Conservation (phyloP, 176 grass and related monocot genomes). For the Ananas comosus region DNA sequence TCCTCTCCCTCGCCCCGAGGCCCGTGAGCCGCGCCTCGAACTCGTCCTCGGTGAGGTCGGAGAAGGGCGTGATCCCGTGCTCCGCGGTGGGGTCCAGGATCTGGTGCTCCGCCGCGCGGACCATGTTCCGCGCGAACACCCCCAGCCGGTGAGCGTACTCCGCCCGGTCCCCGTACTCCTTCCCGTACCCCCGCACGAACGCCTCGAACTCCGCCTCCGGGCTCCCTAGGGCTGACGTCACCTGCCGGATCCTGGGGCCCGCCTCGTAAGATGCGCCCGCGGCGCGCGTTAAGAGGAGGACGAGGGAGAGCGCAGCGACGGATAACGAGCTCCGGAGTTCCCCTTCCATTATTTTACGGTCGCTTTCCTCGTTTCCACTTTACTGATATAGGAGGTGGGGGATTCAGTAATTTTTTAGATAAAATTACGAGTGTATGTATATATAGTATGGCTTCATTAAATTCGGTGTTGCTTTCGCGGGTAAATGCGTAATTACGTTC, state of each 20-base stretch:
- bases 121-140: conserved; percentile 71
- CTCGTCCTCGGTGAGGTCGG: conserved; percentile 71
- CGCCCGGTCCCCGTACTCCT: conserved; percentile 39
- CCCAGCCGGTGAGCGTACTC: conserved; percentile 56
- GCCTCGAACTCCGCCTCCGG: conserved; percentile 37
- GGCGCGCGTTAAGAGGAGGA: background rate
- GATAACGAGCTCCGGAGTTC: background rate
- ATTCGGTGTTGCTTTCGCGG: background rate
- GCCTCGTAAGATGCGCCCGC: background rate
- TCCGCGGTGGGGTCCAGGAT: conserved; percentile 54
- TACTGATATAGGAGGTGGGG: background rate
- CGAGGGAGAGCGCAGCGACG: background rate
- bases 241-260: background rate
- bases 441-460: background rate
- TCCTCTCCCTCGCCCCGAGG: conserved; percentile 6
- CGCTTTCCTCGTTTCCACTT: background rate
- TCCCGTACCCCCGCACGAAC: conserved; percentile 23
- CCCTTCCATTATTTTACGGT: background rate
- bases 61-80: conserved; percentile 81
- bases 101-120: conserved; percentile 67
- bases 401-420: background rate
- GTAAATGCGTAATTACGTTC: background rate
- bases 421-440: background rate
- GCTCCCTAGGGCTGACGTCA: conserved; percentile 9
- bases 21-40: conserved; percentile 58